These are phyloP conservation scores for Citrus australasica DNA, from an alignment of 345 rosid genomes.

Conservation along the genomic window DNA sequence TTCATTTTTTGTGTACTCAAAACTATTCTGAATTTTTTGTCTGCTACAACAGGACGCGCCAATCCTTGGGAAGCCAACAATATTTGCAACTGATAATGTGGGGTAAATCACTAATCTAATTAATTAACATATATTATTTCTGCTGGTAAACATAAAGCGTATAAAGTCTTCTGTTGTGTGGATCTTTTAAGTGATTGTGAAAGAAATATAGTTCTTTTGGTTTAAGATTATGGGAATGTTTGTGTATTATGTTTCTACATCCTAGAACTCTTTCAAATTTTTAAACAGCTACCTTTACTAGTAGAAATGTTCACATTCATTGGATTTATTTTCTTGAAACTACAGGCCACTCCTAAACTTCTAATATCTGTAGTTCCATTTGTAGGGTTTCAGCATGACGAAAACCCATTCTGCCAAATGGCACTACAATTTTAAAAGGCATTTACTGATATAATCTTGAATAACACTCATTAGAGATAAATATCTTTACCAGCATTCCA, in stretches of 20 bases:
- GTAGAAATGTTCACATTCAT: not conserved
- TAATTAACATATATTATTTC: not conserved
- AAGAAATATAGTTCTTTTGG: not conserved
- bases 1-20: not conserved
- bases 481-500: not conserved
- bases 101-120: conserved; percentile 51
- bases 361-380: not conserved
- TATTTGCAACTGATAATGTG: conserved; percentile 42
- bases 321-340: not conserved
- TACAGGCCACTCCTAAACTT: not conserved
- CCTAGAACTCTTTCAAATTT: not conserved
- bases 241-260: not conserved
- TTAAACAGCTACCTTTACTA: not conserved
- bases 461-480: not conserved
- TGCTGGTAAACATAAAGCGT: not conserved
- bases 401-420: not conserved
- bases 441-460: not conserved
- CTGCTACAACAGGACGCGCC: conserved; percentile 75
- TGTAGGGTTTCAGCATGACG: not conserved
- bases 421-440: not conserved
- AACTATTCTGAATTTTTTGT: conserved; percentile 1
- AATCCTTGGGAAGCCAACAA: conserved; percentile 76
- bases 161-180: not conserved
- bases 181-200: not conserved
- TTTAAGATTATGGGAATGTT: not conserved